Conservation (phyloP, 2,329 filamentous ascomycete species). For the Diaporthe amygdali region DNA sequence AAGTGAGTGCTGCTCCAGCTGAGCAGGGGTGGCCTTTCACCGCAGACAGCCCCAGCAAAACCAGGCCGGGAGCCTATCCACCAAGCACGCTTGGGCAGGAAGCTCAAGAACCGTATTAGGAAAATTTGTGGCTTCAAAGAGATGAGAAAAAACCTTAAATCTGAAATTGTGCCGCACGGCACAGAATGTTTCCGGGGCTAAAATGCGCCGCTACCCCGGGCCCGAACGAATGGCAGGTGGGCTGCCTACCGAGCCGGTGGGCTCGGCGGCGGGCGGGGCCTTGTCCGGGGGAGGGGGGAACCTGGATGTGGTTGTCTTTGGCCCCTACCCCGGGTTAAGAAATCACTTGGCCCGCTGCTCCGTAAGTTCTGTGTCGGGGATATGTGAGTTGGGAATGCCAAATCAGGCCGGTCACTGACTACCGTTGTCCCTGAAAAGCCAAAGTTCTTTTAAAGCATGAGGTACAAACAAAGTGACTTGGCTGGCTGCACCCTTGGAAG, state of each 20-base stretch:
- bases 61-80: neutral
- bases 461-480: neutral
- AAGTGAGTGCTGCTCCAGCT: neutral
- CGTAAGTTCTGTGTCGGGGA: neutral
- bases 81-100: neutral
- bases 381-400: neutral
- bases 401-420: neutral
- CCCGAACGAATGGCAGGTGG: neutral
- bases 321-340: neutral
- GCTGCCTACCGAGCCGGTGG: conserved; percentile 3
- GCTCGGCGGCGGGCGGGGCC: neutral
- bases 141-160: neutral
- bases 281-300: neutral
- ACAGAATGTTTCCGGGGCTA: conserved; percentile 1
- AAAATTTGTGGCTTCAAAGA: neutral
- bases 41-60: too few species aligned
- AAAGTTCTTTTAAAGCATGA: neutral
- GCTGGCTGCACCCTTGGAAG: neutral
- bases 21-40: neutral
- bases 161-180: neutral
- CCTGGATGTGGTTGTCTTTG: neutral
- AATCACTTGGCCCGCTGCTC: neutral
- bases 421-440: neutral
- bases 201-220: neutral
- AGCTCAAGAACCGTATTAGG: neutral